A percentile compares a stretch with the other conserved stretches of the same genome.
These are phyloP conservation scores for Diospyros kaki DNA, from an alignment of 148 eudicot genomes.

Conservation along the genomic window DNA sequence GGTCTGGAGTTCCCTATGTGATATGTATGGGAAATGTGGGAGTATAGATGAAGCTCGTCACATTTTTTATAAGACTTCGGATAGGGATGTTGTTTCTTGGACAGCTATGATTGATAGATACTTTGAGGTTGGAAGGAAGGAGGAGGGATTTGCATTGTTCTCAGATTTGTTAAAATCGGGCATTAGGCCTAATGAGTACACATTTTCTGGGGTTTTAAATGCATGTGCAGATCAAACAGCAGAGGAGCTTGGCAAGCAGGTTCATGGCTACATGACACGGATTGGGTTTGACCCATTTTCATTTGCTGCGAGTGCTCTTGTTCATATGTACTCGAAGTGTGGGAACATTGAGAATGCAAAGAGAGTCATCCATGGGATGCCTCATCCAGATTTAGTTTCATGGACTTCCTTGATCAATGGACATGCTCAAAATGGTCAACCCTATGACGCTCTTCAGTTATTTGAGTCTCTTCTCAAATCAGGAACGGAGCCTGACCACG, in stretches of 20 bases:
- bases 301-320: conserved; percentile 9
- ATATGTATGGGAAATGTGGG: conserved; percentile 63
- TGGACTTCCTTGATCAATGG: conserved; percentile 15
- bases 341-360: conserved; percentile 38
- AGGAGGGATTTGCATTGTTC: conserved; percentile 41
- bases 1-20: conserved; percentile 59
- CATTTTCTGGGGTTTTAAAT: conserved; percentile 47
- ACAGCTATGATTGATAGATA: conserved; percentile 53
- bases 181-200: conserved; percentile 40
- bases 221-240: conserved; percentile 48
- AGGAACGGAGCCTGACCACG: conserved; percentile 4
- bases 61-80: conserved; percentile 43
- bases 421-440: conserved; percentile 12
- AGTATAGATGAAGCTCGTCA: conserved; percentile 42
- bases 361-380: conserved; percentile 20
- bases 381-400: conserved; percentile 12
- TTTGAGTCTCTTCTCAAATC: conserved; percentile 12
- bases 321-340: conserved; percentile 49
- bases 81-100: conserved; percentile 57
- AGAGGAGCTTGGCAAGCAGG: conserved; percentile 47
- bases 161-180: conserved; percentile 37
- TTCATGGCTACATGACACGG: conserved; percentile 49
- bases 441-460: conserved; percentile 8
- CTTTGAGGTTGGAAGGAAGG: conserved; percentile 52
- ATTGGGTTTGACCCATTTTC: conserved; percentile 23